Conservation (phyloP, 768 basidiomycete species). For the Agaricus bisporus region DNA sequence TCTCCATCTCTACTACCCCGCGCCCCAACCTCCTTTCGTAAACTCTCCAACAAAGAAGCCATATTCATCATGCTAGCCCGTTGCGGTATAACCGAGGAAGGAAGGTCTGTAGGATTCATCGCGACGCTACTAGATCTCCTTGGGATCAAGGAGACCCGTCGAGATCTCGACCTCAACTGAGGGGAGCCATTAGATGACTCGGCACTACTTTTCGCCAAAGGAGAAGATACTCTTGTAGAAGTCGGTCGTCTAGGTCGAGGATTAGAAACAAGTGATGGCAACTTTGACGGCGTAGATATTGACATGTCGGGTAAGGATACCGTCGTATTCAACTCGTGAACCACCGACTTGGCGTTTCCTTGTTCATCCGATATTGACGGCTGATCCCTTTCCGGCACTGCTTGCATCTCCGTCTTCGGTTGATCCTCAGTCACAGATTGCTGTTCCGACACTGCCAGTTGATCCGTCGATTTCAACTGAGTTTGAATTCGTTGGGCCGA, state of each 20-base stretch:
- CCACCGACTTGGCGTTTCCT: not conserved
- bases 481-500: not conserved
- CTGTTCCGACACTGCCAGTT: not conserved
- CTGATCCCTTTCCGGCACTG: not conserved
- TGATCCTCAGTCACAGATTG: not conserved
- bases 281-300: not conserved
- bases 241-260: not conserved
- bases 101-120: not conserved
- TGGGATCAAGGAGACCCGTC: not conserved
- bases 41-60: not conserved
- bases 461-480: not conserved
- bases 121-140: not conserved
- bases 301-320: not conserved
- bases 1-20: not conserved
- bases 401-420: too few species aligned
- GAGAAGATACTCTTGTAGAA: not conserved
- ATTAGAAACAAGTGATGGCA: not conserved
- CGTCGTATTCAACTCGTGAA: not conserved
- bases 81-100: not conserved
- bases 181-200: not conserved
- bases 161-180: not conserved
- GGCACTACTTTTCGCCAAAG: not conserved
- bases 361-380: not conserved
- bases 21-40: not conserved
- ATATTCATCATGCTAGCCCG: constrained; percentile 4